Base-by-base conservation (phyloP, 768 basidiomycete species). In the Termitomyces sp. region DNA sequence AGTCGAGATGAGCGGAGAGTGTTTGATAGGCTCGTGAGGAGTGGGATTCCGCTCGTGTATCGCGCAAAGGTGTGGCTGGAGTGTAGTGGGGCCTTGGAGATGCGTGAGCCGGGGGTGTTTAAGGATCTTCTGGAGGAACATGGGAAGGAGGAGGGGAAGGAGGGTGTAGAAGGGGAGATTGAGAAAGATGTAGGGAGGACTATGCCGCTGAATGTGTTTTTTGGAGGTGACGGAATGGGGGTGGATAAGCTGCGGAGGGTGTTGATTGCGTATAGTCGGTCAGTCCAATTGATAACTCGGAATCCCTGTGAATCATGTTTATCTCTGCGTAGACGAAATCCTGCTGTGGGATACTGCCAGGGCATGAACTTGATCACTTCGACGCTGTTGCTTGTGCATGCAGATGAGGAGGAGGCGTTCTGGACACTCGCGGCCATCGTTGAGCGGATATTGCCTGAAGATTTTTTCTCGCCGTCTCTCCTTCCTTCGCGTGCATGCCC, bases 341-440 rank as follows among this genome's bases (percentile, higher is more conserved):
- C 93, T 0, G 76, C 82, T 0, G 92, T 98, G 6, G 97, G 97
- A 0, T 98, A 97, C 66, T 96, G 90, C 60, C 93, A 95, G 70
- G 90, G 91, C 45, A 94, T 95, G 90, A 94, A 97, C 68, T 84
- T 98, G 55, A 84, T 99, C 60, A 91, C 95, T 0, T 98, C 97
- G 2, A 98, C 96, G 0, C 77, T 99, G 2, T 79, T 99, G 0
- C 80, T 99, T 1, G 92, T 93, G 0, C 87, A 96, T 59, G 91
- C 93, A 0, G 88, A 96, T 59, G 96, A 99, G 69, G 95, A 98
- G 72, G 93, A 96, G 57, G 96, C 96, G 0, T 98, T 97, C 65
- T 98, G 95, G 95, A 88, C 89, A 32, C 86, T 98, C 11, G 75
- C 84, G 0, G 91, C 90, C 12, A 88, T 98, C 60, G 84, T 98